Percentiles rank a stretch among this genome's conserved stretches.
These are phyloP conservation scores for Boletus tomentosulus DNA, from an alignment of 768 basidiomycete species.

Conservation along the genomic window DNA sequence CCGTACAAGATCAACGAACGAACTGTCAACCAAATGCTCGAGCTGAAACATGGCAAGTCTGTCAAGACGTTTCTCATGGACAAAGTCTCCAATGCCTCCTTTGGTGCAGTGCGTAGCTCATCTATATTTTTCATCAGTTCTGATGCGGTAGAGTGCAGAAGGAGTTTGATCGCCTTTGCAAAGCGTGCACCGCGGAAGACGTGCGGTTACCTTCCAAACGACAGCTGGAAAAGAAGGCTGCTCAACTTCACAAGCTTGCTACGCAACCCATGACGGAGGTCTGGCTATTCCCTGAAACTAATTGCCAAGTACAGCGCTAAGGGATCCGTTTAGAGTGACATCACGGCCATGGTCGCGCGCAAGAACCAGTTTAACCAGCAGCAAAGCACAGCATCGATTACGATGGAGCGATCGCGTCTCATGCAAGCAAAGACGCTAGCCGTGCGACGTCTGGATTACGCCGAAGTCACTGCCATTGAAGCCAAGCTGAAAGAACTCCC, in stretches of 20 bases:
- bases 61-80: constrained; percentile 69
- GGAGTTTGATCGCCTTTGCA: constrained; percentile 64
- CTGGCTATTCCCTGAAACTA: constrained; percentile 6
- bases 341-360: constrained; percentile 71
- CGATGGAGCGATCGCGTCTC: constrained; percentile 64
- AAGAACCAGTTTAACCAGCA: constrained; percentile 45
- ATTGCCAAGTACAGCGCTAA: constrained; percentile 8
- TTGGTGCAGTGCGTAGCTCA: constrained; percentile 50
- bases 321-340: constrained; percentile 57
- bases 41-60: constrained; percentile 75
- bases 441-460: constrained; percentile 62
- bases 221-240: constrained; percentile 60
- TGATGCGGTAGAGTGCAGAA: constrained; percentile 40
- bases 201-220: constrained; percentile 65
- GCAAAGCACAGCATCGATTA: constrained; percentile 31
- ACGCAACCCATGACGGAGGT: constrained; percentile 80
- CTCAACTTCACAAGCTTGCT: constrained; percentile 54
- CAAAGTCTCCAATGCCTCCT: constrained; percentile 73
- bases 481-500: constrained; percentile 55
- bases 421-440: constrained; percentile 73
- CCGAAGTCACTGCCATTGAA: constrained; percentile 60
- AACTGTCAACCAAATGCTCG: constrained; percentile 59
- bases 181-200: constrained; percentile 44
- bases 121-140: not conserved
- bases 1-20: constrained; percentile 69